Base-by-base conservation (phyloP, 1,139 yeast species). In the Candida sp. region DNA sequence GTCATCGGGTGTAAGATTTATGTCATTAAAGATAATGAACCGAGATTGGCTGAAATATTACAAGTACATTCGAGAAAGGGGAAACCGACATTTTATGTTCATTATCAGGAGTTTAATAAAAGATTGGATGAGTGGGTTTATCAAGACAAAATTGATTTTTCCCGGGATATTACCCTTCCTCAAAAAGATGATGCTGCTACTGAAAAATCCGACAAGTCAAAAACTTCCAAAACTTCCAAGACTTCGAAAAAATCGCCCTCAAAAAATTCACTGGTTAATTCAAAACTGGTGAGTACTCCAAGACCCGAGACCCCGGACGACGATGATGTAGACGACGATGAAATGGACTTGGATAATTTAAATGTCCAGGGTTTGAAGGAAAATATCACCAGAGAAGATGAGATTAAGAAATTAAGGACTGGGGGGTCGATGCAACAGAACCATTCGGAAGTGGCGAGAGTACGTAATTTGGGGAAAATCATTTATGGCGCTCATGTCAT, bases 341-440 rank as follows among this genome's bases (percentile, higher is more conserved):
- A 85, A 49, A 79, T 90, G 87, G 97, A 91, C 64, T 72, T 90
- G 53, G 97, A 88, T 54, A 76, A 88, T 56, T 74, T 89, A 54
- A 85, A 89, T 55, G 96, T 89, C 7, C 95, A 90, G 63, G 95
- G 96, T 33, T 60, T 84, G 29, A 77, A 75, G 43, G 90, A 84
- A 52, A 88, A 83, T 46, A 78, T 87, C 33, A 81, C 86, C 38
- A 71, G 97, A 45, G 97, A 89, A 54, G 96, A 90, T 51, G 99
- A 93, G 63, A 87, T 93, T 51, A 90, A 91, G 57, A 89, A 89
- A 61, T 74, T 95, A 48, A 75, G 99, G 54, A 90, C 97, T 0
- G 77, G 95, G 23, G 99, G 99, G 2, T 91, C 98, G 1, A 93
- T 95, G 99, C 87, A 95, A 5, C 99, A 95, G 63, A 77, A 75